A percentile compares a stretch with the other conserved stretches of the same genome.
These are phyloP conservation scores for Citrus mangshanensis DNA, from an alignment of 345 rosid species.

Conservation along the genomic window DNA sequence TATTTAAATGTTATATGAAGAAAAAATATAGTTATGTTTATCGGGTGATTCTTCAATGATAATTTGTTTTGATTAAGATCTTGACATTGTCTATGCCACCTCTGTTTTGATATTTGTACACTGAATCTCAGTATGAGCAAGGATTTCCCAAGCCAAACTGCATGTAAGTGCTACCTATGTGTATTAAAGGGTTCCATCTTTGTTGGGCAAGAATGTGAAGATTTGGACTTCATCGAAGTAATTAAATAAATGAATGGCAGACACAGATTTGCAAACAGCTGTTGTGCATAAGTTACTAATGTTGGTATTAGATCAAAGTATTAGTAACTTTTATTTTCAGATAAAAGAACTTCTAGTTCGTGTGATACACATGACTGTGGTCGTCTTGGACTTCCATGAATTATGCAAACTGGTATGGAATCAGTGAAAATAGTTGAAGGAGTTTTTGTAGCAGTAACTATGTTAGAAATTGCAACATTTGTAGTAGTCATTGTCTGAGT, in stretches of 20 bases:
- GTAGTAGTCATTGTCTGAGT: background rate
- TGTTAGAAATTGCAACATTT: background rate
- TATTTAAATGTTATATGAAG: background rate
- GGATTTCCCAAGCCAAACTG: background rate
- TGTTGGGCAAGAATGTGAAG: background rate
- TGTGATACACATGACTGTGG: background rate
- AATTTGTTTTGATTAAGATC: background rate
- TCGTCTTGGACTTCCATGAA: background rate
- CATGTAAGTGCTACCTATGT: background rate
- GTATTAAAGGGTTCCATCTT: background rate
- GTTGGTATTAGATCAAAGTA: background rate
- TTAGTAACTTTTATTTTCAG: background rate
- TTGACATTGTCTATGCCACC: background rate
- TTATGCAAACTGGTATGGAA: background rate
- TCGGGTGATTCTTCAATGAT: background rate
- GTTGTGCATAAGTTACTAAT: background rate
- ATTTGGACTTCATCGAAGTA: background rate
- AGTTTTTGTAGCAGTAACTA: background rate
- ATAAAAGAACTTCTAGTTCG: background rate
- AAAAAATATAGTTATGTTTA: background rate
- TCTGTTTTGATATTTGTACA: background rate
- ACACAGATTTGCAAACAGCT: background rate
- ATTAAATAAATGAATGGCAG: background rate
- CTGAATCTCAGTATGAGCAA: background rate
- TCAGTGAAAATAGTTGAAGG: background rate